A percentile compares a stretch with the other conserved stretches of the same genome.
These are phyloP conservation scores for Schwanniomyces vanrijiae DNA, from an alignment of 805 yeast species.

Conservation along the genomic window DNA sequence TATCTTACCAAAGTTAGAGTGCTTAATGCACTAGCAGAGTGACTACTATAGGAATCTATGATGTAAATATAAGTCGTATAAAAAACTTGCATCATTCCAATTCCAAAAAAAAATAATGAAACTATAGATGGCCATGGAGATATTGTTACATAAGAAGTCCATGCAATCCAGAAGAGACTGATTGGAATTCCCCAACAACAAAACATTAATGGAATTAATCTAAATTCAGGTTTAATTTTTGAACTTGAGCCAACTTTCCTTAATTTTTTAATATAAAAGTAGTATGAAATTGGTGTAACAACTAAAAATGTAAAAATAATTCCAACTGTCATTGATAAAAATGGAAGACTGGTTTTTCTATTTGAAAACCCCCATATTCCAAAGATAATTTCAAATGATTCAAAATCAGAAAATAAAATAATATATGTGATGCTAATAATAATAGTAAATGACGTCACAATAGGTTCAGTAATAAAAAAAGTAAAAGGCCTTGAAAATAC, in stretches of 20 bases:
- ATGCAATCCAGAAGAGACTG: conserved; percentile 77
- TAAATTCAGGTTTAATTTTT: background rate
- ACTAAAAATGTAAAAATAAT: background rate
- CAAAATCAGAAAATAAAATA: conserved; percentile 3
- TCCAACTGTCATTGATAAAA: conserved; percentile 2
- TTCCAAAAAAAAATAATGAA: conserved; percentile 2
- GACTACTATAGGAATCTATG: conserved; percentile 3
- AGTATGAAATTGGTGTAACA: conserved; percentile 1
- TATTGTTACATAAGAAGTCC: conserved; percentile 34
- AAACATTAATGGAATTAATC: conserved; percentile 3
- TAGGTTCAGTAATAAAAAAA: conserved; percentile 14
- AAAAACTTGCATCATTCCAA: conserved; percentile 6
- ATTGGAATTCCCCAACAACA: conserved; percentile 39
- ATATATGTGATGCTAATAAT: background rate
- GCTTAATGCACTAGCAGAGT: conserved; percentile 5
- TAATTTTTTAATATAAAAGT: background rate
- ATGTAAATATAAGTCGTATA: conserved; percentile 1
- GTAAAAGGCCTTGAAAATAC: conserved; percentile 29
- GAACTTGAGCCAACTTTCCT: background rate
- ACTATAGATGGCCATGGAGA: conserved; percentile 5
- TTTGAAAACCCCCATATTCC: background rate
- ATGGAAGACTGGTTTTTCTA: conserved; percentile 1
- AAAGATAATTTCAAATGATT: conserved; percentile 1
- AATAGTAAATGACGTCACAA: conserved; percentile 2
- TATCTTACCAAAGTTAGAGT: conserved; percentile 4